Base-by-base conservation (phyloP, 2,329 filamentous ascomycete genomes). In the Berkeleyomyces basicola region DNA sequence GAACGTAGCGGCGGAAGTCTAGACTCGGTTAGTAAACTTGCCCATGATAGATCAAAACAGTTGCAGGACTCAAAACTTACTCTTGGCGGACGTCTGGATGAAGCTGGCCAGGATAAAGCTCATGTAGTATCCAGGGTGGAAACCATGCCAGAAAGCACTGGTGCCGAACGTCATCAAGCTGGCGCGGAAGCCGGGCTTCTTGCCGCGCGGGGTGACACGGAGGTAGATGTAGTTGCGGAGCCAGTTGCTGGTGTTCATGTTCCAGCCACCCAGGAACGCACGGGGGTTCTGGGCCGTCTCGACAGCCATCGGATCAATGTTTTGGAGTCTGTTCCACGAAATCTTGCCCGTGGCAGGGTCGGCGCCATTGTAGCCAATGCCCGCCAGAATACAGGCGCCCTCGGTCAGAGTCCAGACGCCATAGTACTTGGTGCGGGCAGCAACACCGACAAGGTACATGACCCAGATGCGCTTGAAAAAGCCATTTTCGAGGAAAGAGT, bases 201-300 rank as follows among this genome's bases (percentile, higher is more conserved):
- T 93, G 61, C 93, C 93, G 68, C 88, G 87, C 0, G 93, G 93
- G 0, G 93, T 99, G 2, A 99, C 93, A 33, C 93, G 85, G 58
- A 99, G 79, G 71, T 97, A 99, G 68, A 99, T 80, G 71, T 96
- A 99, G 73, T 97, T 96, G 57, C 91, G 83, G 65, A 99, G 77
- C 93, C 93, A 99, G 69, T 89, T 84, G 72, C 96, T 99, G 10
- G 93, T 99, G 74, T 97, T 97, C 77, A 96, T 96, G 73, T 99
- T 99, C 93, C 93, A 99, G 69, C 84, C 87, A 58, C 86, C 92
- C 2, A 99, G 80, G 69, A 93, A 97, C 1, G 83, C 90, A 61
- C 92, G 85, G n/a, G 88, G 88, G 72, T 97, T 99, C 74, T 96
- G 91, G 0, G 92, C 93, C 0, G 83, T 79, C 75, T 99, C 93